Evolutionary conservation across 768 basidiomycete species (phyloP), one percentile per base, ranked within the genome.

Genomic region (Boletus insuetus): DNA sequence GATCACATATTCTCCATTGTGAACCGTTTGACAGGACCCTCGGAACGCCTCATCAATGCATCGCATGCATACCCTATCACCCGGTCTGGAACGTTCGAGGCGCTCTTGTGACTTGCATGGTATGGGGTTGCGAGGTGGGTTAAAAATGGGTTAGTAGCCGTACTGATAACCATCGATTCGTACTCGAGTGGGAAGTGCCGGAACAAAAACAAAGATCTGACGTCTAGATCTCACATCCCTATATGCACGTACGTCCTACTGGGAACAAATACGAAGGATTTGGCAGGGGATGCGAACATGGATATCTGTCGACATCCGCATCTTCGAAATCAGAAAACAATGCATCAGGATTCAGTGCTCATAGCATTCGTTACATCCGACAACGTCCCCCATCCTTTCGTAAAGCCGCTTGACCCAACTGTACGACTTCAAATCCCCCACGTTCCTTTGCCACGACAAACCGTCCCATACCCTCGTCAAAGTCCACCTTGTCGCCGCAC

Each of bases 401-500:
- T 17, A 31, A 38, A 20, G 14, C 4, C n/a, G 14, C 42, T 22
- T 49, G 66, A 22, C 53, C 54, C 38, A 71, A 32, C 29, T 69
- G 56, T 6, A 68, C 58, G 46, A 71, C 58, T 5, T 69, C 70
- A 26, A 69, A 67, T 4, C 64, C 69, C 2, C 69, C 68, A 19
- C 43, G 34, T 51, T 46, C 60, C 17, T 46, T 68, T 13, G 63
- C 63, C 45, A 69, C 65, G 34, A 69, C 69, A 16, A 71, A 55
- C 19, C 69, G 65, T 22, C 69, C 69, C 58, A 68, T 69, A 3
- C 68, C 65, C 48, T 69, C 68, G 19, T 69, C 68, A 32, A 69
- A 69, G 41, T 69, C 68, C 43, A 71, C 61, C 46, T 44, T 59
- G 49, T 69, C 65, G 11, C 54, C 58, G 19, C 41, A 34, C 29